phyloP scores from a whole-genome alignment of 1,284 basidiomycete species.

The Ganoderma multipileum region DNA sequence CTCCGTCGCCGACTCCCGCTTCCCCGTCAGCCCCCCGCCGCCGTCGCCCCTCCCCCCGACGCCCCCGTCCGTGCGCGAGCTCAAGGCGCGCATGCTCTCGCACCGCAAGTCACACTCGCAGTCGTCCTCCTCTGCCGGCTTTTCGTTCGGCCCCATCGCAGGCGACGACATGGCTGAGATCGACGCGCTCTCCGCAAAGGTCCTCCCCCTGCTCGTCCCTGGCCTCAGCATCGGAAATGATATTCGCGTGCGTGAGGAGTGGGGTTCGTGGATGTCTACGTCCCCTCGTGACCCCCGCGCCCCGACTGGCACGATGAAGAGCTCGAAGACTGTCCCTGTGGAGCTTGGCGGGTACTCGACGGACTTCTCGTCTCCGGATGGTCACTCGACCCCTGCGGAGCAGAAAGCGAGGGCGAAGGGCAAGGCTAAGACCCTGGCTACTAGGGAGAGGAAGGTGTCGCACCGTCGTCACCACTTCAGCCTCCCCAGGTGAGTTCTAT shows the following conservation, averaged over 20 bases:
- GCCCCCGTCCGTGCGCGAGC: constrained; percentile 60
- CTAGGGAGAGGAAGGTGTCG: constrained; percentile 51
- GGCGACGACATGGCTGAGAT: constrained; percentile 66
- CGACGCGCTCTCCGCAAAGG: constrained; percentile 69
- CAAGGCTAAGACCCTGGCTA: constrained; percentile 30
- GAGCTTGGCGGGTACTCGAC: constrained; percentile 42
- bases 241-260: constrained; percentile 56
- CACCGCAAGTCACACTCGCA: constrained; percentile 57
- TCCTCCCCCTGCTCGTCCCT: constrained; percentile 73
- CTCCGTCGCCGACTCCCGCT: constrained; percentile 41
- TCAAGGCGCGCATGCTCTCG: constrained; percentile 48
- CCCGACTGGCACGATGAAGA: constrained; percentile 38
- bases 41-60: constrained; percentile 72
- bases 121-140: constrained; percentile 59
- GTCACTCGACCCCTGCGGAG: constrained; percentile 63
- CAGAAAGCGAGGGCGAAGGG: constrained; percentile 29
- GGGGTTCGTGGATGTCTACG: constrained; percentile 47
- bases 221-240: constrained; percentile 63
- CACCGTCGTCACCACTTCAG: constrained; percentile 69
- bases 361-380: constrained; percentile 60
- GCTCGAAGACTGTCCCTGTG: constrained; percentile 31
- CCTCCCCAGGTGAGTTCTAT: constrained; percentile 59
- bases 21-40: constrained; percentile 64
- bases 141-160: constrained; percentile 59
- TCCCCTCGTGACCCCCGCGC: constrained; percentile 49